Percentiles rank a stretch among this genome's conserved stretches.
phyloP scores from a whole-genome alignment of 805 yeast genomes.

The Candida ficus region DNA sequence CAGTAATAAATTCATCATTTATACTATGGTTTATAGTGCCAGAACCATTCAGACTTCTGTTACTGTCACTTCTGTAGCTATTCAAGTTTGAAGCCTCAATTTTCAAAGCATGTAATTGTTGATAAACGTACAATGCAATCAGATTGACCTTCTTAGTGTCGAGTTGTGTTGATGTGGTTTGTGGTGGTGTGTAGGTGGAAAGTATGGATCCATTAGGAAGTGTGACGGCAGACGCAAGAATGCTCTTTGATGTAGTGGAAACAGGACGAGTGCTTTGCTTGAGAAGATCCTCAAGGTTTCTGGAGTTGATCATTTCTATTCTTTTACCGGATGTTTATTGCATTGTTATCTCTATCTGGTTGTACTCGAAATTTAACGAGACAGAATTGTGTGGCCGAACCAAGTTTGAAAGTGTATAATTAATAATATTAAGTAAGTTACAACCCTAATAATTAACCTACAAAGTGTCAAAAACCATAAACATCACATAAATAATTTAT shows the following conservation, averaged over 20 bases:
- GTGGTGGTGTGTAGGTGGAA: conserved; percentile 3
- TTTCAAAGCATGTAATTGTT: neutral
- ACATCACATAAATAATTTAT: neutral
- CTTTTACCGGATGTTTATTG: neutral
- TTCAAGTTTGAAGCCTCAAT: neutral
- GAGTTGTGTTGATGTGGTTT: neutral
- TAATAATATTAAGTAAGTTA: too few relatives aligned
- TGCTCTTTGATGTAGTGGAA: conserved; percentile 4
- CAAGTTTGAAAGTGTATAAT: too few relatives aligned
- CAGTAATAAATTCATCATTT: neutral
- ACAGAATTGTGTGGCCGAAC: too few relatives aligned
- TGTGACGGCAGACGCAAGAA: conserved; percentile 4
- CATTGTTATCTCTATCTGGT: neutral
- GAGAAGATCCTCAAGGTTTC: conserved; percentile 7
- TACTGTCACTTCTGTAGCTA: neutral
- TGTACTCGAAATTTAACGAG: neutral
- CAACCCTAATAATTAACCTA: too few relatives aligned
- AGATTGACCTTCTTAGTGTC: conserved; percentile 4
- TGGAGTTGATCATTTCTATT: conserved; percentile 4
- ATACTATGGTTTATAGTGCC: neutral
- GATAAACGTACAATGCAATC: conserved; percentile 4
- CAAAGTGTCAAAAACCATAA: neutral
- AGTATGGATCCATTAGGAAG: conserved; percentile 10
- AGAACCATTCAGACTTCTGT: neutral
- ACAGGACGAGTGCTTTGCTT: conserved; percentile 5